These are phyloP conservation scores for Myrmaecium sp. DNA, from an alignment of 2,329 filamentous ascomycete species.

Conservation along the genomic window DNA sequence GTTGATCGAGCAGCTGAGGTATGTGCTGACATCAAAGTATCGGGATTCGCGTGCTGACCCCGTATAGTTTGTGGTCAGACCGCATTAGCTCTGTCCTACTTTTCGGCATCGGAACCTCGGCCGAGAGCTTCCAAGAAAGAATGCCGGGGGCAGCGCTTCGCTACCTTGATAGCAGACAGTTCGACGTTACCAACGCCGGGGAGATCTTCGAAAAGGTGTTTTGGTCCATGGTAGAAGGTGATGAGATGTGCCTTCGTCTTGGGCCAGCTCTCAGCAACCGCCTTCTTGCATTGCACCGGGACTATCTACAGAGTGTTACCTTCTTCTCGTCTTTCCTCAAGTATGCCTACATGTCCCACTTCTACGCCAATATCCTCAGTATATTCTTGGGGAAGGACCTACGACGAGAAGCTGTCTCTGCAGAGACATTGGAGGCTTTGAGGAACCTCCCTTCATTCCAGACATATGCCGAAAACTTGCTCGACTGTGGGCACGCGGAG, in stretches of 20 bases:
- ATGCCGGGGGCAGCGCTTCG: slow-evolving; percentile 52
- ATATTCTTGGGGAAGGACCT: slow-evolving; percentile 35
- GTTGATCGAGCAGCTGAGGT: slow-evolving; percentile 52
- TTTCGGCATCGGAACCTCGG: slow-evolving; percentile 66
- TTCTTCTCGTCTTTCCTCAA: slow-evolving; percentile 54
- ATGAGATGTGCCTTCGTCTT: slow-evolving; percentile 40
- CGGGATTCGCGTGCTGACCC: slow-evolving; percentile 9
- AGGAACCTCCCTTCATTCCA: slow-evolving; percentile 55
- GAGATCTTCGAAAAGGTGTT: slow-evolving; percentile 60
- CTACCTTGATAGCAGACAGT: slow-evolving; percentile 51
- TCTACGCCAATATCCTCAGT: slow-evolving; percentile 61
- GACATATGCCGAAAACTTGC: slow-evolving; percentile 21
- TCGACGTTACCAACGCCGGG: slow-evolving; percentile 58
- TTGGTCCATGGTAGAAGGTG: slow-evolving; percentile 42
- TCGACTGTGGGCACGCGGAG: slow-evolving; percentile 21
- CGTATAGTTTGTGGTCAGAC: slow-evolving; percentile 45
- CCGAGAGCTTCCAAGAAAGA: slow-evolving; percentile 62
- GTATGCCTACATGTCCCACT: slow-evolving; percentile 78
- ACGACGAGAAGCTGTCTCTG: slow-evolving; percentile 27
- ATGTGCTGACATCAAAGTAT: slow-evolving; percentile 12
- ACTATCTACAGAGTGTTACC: slow-evolving; percentile 62
- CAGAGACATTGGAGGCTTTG: slow-evolving; percentile 48
- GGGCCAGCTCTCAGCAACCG: slow-evolving; percentile 45
- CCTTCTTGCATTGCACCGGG: slow-evolving; percentile 54
- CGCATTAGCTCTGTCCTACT: slow-evolving; percentile 62